These are phyloP conservation scores for Angomonas deanei DNA, from an alignment of 208 protist species.

Conservation along the genomic window DNA sequence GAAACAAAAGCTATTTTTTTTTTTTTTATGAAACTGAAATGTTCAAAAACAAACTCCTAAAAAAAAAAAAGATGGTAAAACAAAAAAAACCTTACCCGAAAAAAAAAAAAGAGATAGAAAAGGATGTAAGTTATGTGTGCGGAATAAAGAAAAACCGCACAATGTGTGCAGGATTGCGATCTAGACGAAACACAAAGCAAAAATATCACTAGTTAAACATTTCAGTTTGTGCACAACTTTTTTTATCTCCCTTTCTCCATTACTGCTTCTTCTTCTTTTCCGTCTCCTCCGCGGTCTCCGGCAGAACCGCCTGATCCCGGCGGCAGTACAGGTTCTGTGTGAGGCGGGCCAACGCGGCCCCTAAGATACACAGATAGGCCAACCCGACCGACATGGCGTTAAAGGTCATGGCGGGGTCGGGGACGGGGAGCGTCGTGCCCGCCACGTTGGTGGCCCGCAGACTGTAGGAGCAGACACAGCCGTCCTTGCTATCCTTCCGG, in stretches of 20 bases:
- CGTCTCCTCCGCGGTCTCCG: neutral
- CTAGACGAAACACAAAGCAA: slow-evolving; percentile 6
- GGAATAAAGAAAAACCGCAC: slow-evolving; percentile 8
- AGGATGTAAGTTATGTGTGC: neutral
- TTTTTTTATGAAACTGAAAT: too few relatives aligned
- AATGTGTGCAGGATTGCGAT: too few relatives aligned
- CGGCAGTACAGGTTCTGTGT: slow-evolving; percentile 19
- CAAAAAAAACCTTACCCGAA: neutral
- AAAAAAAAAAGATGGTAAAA: too few relatives aligned
- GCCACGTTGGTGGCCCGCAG: slow-evolving; percentile 47
- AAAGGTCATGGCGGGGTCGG: slow-evolving; percentile 75
- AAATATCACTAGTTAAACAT: slow-evolving; percentile 1
- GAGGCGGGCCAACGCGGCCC: slow-evolving; percentile 22
- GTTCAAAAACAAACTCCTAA: too few relatives aligned
- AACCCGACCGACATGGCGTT: slow-evolving; percentile 61
- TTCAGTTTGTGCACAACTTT: neutral
- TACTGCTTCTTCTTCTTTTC: slow-evolving; percentile 7
- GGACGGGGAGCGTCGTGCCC: slow-evolving; percentile 60
- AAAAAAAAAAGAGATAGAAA: neutral
- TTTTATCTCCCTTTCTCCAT: slow-evolving; percentile 1
- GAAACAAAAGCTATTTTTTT: too few relatives aligned
- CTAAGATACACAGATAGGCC: slow-evolving; percentile 25
- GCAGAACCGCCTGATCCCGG: slow-evolving; percentile 10
- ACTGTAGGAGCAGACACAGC: slow-evolving; percentile 14
- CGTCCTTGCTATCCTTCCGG: too few relatives aligned